phyloP scores from a whole-genome alignment of 495 filamentous ascomycete species.

The Usnea hakonensis region DNA sequence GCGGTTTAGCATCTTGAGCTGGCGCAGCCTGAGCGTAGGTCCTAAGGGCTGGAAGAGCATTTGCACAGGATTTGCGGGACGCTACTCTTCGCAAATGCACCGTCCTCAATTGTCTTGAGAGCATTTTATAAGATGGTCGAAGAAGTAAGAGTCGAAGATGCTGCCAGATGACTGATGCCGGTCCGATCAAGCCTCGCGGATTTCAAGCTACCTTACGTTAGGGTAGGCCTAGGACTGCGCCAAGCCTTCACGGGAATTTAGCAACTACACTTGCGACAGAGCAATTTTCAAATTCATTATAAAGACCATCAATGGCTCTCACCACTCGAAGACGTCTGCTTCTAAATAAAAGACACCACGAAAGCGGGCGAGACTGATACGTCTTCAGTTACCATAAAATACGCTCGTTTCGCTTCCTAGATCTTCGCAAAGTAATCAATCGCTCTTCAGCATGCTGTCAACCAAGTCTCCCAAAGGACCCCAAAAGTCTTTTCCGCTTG shows the following conservation, averaged over 20 bases:
- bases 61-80: slow-evolving; percentile 33
- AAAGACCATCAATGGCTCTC: background rate
- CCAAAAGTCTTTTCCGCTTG: slow-evolving; percentile 93
- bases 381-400: background rate
- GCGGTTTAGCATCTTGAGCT: slow-evolving; percentile 63
- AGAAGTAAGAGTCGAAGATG: background rate
- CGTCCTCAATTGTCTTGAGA: slow-evolving; percentile 17
- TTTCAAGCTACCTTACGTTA: too few relatives aligned
- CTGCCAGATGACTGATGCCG: background rate
- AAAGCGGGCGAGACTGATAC: background rate
- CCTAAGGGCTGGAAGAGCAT: slow-evolving; percentile 45
- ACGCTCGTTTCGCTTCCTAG: background rate
- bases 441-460: slow-evolving; percentile 91
- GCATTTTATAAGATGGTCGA: slow-evolving; percentile 12
- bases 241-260: background rate
- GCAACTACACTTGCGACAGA: background rate
- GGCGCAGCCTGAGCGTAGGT: slow-evolving; percentile 66
- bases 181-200: background rate
- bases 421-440: slow-evolving; percentile 42
- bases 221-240: background rate
- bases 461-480: slow-evolving; percentile 94
- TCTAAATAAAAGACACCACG: background rate
- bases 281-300: background rate
- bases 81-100: slow-evolving; percentile 8
- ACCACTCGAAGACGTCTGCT: background rate